These are phyloP conservation scores for Pseudocercospora macadamiae DNA, from an alignment of 2,329 filamentous ascomycete species.

Conservation along the genomic window DNA sequence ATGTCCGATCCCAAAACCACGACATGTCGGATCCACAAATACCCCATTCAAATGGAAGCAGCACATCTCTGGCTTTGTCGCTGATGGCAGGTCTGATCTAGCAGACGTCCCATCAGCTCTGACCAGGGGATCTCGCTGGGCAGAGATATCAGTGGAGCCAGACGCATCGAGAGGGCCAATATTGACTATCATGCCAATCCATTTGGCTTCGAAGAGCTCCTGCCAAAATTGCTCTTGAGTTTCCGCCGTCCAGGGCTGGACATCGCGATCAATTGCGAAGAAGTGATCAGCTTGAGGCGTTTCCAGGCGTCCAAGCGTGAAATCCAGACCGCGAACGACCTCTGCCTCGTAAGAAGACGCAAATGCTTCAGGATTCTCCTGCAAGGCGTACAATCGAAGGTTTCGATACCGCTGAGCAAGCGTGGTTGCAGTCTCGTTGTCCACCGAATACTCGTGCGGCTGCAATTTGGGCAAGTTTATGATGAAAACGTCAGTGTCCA, in stretches of 20 bases:
- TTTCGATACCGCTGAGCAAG: conserved; percentile 28
- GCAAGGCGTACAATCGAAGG: conserved; percentile 34
- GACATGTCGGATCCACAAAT: conserved; percentile 34
- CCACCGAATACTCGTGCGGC: conserved; percentile 10
- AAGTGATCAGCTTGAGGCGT: conserved; percentile 33
- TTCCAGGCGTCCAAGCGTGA: conserved; percentile 31
- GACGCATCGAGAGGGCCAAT: conserved; percentile 27
- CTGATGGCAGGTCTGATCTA: not conserved
- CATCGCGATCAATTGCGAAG: conserved; percentile 22
- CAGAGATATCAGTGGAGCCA: conserved; percentile 13
- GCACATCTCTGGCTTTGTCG: not conserved
- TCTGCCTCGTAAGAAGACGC: conserved; percentile 36
- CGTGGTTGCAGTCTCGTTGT: conserved; percentile 1
- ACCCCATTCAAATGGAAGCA: conserved; percentile 36
- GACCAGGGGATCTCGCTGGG: conserved; percentile 24
- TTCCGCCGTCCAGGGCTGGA: not conserved
- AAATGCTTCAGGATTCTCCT: conserved; percentile 35
- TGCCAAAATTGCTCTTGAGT: conserved; percentile 2
- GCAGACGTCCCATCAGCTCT: not conserved
- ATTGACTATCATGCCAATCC: conserved; percentile 35
- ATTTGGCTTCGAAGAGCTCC: conserved; percentile 20
- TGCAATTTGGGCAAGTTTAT: conserved; percentile 20
- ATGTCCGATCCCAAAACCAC: conserved; percentile 35
- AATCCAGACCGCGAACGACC: conserved; percentile 20
- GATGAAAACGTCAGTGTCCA: conserved; percentile 6